These are phyloP conservation scores for Zymoseptoria ardabiliae DNA, from an alignment of 2,329 filamentous ascomycete genomes.

Conservation along the genomic window DNA sequence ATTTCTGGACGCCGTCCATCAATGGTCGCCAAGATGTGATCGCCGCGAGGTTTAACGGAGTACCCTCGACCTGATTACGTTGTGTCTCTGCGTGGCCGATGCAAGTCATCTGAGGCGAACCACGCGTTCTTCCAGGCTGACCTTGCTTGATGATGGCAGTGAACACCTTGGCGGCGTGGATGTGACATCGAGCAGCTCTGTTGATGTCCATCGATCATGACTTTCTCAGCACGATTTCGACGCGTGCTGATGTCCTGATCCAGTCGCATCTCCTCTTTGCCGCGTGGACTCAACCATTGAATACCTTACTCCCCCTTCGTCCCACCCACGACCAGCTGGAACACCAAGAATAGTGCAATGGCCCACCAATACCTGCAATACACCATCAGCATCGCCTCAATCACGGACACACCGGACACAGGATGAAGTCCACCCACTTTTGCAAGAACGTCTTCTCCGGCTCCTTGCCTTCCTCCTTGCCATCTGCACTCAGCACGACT, in stretches of 20 bases:
- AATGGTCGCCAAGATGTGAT: not conserved
- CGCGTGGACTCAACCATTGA: not conserved
- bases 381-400: conserved; percentile 10
- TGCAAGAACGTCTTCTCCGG: conserved; percentile 45
- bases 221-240: not conserved
- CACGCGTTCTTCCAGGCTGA: not conserved
- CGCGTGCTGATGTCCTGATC: not conserved
- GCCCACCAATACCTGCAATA: conserved; percentile 45
- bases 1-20: not conserved
- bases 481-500: conserved; percentile 49
- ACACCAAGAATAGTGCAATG: conserved; percentile 39
- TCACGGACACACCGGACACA: not conserved
- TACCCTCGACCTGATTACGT: not conserved
- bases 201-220: not conserved
- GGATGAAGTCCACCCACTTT: conserved; percentile 35
- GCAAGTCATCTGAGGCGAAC: not conserved
- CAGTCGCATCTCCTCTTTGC: not conserved
- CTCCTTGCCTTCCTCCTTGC: conserved; percentile 42
- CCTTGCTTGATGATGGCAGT: not conserved
- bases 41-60: not conserved
- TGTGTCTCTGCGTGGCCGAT: not conserved
- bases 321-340: conserved; percentile 40
- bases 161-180: not conserved
- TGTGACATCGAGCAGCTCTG: not conserved
- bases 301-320: conserved; percentile 26